Conservation (phyloP, 805 yeast species). For the Teunomyces kruisii region DNA sequence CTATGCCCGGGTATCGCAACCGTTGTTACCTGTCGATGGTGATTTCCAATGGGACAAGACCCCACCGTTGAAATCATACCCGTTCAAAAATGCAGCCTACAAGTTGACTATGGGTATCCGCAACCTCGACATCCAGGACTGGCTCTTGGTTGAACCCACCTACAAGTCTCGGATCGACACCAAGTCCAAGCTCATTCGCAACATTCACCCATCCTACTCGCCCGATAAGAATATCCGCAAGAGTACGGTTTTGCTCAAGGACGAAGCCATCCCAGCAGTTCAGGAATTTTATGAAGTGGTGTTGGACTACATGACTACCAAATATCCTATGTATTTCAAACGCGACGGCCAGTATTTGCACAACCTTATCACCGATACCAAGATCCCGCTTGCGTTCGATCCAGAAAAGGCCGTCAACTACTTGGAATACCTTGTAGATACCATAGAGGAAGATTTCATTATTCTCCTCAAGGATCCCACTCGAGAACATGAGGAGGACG, state of each 20-base stretch:
- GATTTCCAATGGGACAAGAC: slow-evolving; percentile 27
- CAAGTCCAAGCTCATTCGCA: slow-evolving; percentile 28
- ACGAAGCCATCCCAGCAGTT: slow-evolving; percentile 35
- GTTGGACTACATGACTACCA: slow-evolving; percentile 32
- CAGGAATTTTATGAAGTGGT: slow-evolving; percentile 35
- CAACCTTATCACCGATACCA: slow-evolving; percentile 23
- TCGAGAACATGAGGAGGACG: slow-evolving; percentile 25
- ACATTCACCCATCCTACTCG: slow-evolving; percentile 34
- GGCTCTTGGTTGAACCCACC: slow-evolving; percentile 40
- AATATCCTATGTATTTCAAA: slow-evolving; percentile 39
- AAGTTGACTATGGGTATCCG: slow-evolving; percentile 62
- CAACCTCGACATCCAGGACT: slow-evolving; percentile 34
- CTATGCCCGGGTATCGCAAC: background rate
- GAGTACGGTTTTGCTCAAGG: slow-evolving; percentile 32
- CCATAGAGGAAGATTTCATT: slow-evolving; percentile 43
- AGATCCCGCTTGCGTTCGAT: slow-evolving; percentile 16
- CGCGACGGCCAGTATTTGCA: slow-evolving; percentile 15
- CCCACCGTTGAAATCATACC: slow-evolving; percentile 33
- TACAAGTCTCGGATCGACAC: slow-evolving; percentile 26
- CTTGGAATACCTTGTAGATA: slow-evolving; percentile 24
- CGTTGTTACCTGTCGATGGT: slow-evolving; percentile 15
- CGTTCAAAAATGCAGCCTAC: slow-evolving; percentile 61
- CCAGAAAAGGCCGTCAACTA: slow-evolving; percentile 14
- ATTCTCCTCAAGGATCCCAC: slow-evolving; percentile 36
- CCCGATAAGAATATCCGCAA: slow-evolving; percentile 21